These are phyloP conservation scores for Skeletonema costatum DNA, from an alignment of 108 stramenopile species.

Conservation along the genomic window DNA sequence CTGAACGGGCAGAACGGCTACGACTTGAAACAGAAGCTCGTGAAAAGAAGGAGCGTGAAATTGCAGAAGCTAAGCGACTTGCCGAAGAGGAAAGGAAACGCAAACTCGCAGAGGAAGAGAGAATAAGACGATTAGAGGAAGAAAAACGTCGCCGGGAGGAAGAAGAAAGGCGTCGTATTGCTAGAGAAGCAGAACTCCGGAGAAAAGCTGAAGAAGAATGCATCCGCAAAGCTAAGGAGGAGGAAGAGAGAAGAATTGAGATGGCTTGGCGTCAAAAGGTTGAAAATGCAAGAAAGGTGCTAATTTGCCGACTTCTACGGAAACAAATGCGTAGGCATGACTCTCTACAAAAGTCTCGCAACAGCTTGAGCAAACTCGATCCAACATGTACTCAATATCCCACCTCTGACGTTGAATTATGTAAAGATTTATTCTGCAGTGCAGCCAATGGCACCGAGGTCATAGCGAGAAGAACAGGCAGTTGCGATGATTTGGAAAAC, in stretches of 20 bases:
- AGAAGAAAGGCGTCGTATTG: slow-evolving; percentile 13
- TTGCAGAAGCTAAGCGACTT: slow-evolving; percentile 10
- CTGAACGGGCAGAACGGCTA: slow-evolving; percentile 32
- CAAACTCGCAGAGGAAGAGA: slow-evolving; percentile 18
- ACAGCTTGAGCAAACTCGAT: slow-evolving; percentile 23
- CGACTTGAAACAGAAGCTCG: slow-evolving; percentile 22
- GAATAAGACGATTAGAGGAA: slow-evolving; percentile 20
- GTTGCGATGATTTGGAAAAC: slow-evolving; percentile 9
- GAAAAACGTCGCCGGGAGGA: slow-evolving; percentile 23
- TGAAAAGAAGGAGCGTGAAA: slow-evolving; percentile 29
- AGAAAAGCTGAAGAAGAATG: slow-evolving; percentile 48
- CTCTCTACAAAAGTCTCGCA: slow-evolving; percentile 12
- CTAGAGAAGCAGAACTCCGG: slow-evolving; percentile 15
- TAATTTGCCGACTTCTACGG: slow-evolving; percentile 45
- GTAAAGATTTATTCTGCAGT: not conserved
- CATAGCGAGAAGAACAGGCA: not conserved
- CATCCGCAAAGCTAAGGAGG: slow-evolving; percentile 29
- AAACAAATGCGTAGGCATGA: slow-evolving; percentile 28
- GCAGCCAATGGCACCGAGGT: not conserved
- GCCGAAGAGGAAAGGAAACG: slow-evolving; percentile 22
- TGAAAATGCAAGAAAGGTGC: slow-evolving; percentile 36
- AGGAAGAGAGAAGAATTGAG: slow-evolving; percentile 37
- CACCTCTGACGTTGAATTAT: not conserved
- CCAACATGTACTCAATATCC: slow-evolving; percentile 30
- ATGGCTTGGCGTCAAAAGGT: slow-evolving; percentile 38